phyloP scores from a whole-genome alignment of 2,329 filamentous ascomycete species.

The Paecilomyces variotii region DNA sequence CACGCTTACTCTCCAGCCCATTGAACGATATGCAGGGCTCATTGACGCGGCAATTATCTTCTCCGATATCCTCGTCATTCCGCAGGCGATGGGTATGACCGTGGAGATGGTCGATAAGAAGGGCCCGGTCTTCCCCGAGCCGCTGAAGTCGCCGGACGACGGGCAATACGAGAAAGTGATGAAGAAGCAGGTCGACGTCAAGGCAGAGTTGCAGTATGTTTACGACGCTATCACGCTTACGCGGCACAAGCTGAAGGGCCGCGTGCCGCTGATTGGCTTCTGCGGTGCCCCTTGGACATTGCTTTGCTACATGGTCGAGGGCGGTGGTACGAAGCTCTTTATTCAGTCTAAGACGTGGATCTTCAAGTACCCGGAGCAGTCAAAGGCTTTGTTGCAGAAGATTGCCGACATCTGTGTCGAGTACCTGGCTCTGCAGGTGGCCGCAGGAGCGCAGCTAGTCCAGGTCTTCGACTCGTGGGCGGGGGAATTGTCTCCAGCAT shows the following conservation, averaged over 20 bases:
- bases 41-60: constrained; percentile 98
- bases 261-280: constrained; percentile 91
- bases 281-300: constrained; percentile 96
- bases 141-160: constrained; percentile 70
- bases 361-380: constrained; percentile 75
- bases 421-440: constrained; percentile 84
- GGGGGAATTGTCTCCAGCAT: constrained; percentile 75
- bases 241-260: constrained; percentile 73
- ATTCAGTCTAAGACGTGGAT: constrained; percentile 94
- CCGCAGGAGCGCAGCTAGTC: constrained; percentile 87
- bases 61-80: constrained; percentile 95
- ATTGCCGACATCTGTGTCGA: constrained; percentile 93
- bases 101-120: constrained; percentile 98
- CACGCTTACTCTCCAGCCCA: constrained; percentile 85
- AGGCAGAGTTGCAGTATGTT: constrained; percentile 80
- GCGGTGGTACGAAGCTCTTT: constrained; percentile 92
- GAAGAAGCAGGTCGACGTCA: constrained; percentile 71
- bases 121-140: constrained; percentile 86
- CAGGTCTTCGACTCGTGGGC: constrained; percentile 99
- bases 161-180: constrained; percentile 74
- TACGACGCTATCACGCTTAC: constrained; percentile 93
- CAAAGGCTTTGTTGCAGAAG: constrained; percentile 76
- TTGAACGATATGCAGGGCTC: constrained; percentile 83
- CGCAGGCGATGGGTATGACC: constrained; percentile 96
- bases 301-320: constrained; percentile 98